Base-by-base conservation (phyloP, 1,139 yeast genomes). In the Protomyces inouyei region DNA sequence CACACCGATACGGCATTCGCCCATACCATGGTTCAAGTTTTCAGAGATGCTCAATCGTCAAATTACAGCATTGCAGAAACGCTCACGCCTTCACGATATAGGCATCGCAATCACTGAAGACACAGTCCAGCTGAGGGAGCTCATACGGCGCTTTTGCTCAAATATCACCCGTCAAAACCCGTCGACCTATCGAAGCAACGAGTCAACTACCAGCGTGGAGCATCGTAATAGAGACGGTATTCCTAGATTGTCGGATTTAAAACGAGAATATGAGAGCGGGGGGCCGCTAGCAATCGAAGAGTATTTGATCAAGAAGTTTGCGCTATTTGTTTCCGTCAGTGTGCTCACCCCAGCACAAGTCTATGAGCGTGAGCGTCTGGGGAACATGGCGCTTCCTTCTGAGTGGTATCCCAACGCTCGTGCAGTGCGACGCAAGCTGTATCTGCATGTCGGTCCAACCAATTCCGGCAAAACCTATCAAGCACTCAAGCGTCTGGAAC, bases 391-490 rank as follows among this genome's bases (percentile, higher is more conserved):
- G 16, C 40, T 46, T 14, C 64, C 64, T 0, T 86, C 87, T 1
- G 90, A 86, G 73, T 88, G 96, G 95, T 93, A 81, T 71, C 97
- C 98, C 0, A 84, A 81, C 59, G 96, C 98, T 0, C 79, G 98
- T 54, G 83, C 85, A 68, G 79, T 91, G 78, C 85, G 84, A 68
- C 79, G 99, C 52, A 86, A 87, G 65, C 81, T 93, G 55, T 81
- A 86, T 23, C 82, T 95, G 84, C 99, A 93, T 74, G 90, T 93
- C 21, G 99, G 99, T 0, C 98, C 99, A 0, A 93, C 99, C 0
- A 93, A 93, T 73, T 86, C 95, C 70, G 99, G 99, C n/a, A 93
- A 93, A 72, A 93, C 98, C 0, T 88, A 88, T 72, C 82, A 83
- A 59, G 96, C 98, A 0, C 77, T 93, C 54, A 81, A 87, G 71